A percentile compares a stretch with the other conserved stretches of the same genome.
Conservation (phyloP, 2,329 filamentous ascomycete genomes). For the Neurospora sp. region DNA sequence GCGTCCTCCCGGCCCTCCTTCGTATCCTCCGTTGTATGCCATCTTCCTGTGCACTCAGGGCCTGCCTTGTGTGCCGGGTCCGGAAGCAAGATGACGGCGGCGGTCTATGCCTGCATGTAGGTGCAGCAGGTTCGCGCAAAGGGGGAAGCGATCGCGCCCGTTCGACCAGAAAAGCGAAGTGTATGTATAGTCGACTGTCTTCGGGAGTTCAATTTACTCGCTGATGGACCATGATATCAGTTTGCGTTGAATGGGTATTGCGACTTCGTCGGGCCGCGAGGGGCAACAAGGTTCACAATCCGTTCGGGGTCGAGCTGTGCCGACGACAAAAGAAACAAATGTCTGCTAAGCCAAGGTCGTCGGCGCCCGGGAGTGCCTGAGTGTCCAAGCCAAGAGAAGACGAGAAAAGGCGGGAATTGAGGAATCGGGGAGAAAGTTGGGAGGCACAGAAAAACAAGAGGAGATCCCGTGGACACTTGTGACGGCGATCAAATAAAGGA, state of each 20-base stretch:
- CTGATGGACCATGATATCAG: neutral
- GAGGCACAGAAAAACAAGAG: neutral
- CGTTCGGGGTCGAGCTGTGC: neutral
- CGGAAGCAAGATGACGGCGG: neutral
- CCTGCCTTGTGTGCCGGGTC: conserved; percentile 6
- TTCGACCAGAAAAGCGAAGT: neutral
- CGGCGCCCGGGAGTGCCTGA: neutral
- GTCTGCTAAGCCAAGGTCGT: neutral
- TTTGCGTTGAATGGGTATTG: neutral
- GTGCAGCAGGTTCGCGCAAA: neutral
- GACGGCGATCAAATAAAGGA: neutral
- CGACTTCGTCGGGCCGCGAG: conserved; percentile 1
- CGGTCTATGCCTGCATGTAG: neutral
- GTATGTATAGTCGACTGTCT: neutral
- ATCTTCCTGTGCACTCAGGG: conserved; percentile 23
- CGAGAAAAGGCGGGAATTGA: neutral
- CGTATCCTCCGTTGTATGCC: conserved; percentile 42
- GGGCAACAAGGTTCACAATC: conserved; percentile 1
- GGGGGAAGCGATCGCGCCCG: neutral
- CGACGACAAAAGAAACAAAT: neutral
- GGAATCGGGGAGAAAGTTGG: neutral
- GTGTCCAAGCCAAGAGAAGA: neutral
- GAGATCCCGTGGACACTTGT: neutral
- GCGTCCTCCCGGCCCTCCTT: conserved; percentile 30
- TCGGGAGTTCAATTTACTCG: neutral